Base-by-base conservation (phyloP, 108 stramenopile species). In the Aureococcus anophagefferens region DNA sequence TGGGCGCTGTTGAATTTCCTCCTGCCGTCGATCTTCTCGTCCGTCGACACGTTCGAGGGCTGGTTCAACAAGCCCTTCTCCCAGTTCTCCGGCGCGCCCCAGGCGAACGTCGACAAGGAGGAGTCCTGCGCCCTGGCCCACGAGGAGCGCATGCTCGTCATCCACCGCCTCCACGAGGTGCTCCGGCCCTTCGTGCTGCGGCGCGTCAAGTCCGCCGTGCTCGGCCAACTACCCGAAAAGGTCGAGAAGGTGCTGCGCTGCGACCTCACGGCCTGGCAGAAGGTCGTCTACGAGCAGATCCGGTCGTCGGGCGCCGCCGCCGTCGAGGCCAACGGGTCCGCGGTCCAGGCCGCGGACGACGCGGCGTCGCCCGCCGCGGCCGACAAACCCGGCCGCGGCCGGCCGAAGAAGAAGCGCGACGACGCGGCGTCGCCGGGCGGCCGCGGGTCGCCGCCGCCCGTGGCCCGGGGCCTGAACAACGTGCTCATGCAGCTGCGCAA, bases 11-110 rank as follows among this genome's bases (percentile, higher is more conserved):
- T 96, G 18, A 90, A 93, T 75, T 96, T 93, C 67, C 73, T 96
- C 15, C 89, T 90, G 87, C 91, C 90, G 33, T 83, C 89, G 46
- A 83, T 92, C 21, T 90, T 91, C 80, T 81, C 83, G 65, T 86
- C 85, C 17, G 83, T 85, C 15, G 89, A 90, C 63, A 87, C 88
- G 3, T 90, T 92, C 82, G 87, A 88, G 71, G 79, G 86, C 40
- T 93, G 93, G 93, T 94, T 96, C 84, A 92, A 89, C 76, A 84
- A 87, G 68, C 93, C 93, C 25, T 92, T 94, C 72, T 76, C 89
- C 34, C 87, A 89, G 28, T 91, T 89, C 73, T 85, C 21, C 7
- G 11, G 7, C 7, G 4, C 37, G 37, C 11, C 37, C 7, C 9
- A 4, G 37, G 1, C 21, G 21, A 1, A 16, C 21, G 14, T 1